phyloP scores from a whole-genome alignment of 176 grass and related monocot species.

The Chrysopogon serrulatus region DNA sequence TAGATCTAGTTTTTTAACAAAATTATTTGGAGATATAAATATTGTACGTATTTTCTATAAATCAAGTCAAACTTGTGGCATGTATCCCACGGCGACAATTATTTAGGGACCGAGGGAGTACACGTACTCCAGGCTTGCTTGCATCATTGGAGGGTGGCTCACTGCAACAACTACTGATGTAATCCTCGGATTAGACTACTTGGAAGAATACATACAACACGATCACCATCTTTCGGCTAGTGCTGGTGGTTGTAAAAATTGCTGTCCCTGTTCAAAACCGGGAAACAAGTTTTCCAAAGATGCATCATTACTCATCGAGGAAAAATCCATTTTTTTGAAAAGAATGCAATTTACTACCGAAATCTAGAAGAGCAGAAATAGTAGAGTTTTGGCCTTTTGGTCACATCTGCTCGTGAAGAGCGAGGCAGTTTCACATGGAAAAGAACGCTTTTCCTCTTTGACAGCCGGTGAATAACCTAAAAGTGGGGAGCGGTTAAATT shows the following conservation, averaged over 20 bases:
- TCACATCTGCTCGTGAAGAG: background rate
- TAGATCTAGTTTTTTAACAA: too few species aligned
- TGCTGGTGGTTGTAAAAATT: slow-evolving; percentile 18
- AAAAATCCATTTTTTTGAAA: too few species aligned
- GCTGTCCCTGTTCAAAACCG: background rate
- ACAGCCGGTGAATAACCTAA: background rate
- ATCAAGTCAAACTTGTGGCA: too few species aligned
- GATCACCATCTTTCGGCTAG: background rate
- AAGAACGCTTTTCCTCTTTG: background rate
- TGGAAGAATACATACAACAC: background rate
- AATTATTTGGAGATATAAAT: too few species aligned
- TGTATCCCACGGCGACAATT: too few species aligned
- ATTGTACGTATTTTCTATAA: too few species aligned
- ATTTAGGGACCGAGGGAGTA: too few species aligned
- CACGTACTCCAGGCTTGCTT: background rate
- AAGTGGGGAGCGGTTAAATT: background rate
- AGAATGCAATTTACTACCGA: background rate
- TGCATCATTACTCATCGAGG: background rate
- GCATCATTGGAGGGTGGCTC: background rate
- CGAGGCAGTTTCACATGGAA: background rate
- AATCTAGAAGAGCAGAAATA: background rate
- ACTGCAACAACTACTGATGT: background rate
- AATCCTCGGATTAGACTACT: background rate
- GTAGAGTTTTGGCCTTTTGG: background rate
- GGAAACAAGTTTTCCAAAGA: background rate